Percentiles rank a stretch among this genome's conserved stretches.
phyloP scores from a whole-genome alignment of 2,329 filamentous ascomycete species.

The Colletotrichum viniferum region DNA sequence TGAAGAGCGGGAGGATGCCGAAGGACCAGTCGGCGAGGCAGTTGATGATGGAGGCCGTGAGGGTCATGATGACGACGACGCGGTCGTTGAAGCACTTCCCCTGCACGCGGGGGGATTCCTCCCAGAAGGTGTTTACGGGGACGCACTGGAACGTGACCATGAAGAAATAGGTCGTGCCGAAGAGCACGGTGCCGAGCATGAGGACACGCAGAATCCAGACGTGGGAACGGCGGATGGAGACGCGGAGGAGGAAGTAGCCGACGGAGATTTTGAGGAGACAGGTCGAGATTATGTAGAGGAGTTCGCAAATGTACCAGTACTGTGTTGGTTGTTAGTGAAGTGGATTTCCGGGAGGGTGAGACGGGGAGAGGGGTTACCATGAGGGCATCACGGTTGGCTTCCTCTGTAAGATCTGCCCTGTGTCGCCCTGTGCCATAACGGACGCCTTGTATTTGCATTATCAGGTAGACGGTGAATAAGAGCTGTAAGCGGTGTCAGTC shows the following conservation, averaged over 20 bases:
- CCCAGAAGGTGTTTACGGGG: slow-evolving; percentile 44
- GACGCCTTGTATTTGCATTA: slow-evolving; percentile 29
- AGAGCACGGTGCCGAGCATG: slow-evolving; percentile 38
- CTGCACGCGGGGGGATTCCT: slow-evolving; percentile 25
- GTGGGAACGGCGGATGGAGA: slow-evolving; percentile 37
- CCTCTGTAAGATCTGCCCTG: slow-evolving; percentile 19
- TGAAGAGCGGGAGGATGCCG: slow-evolving; percentile 41
- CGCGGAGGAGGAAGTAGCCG: slow-evolving; percentile 45
- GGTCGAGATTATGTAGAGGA: slow-evolving; percentile 41
- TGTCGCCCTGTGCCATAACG: slow-evolving; percentile 31
- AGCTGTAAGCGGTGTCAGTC: slow-evolving; percentile 17
- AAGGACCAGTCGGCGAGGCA: slow-evolving; percentile 44
- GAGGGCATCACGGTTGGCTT: slow-evolving; percentile 30
- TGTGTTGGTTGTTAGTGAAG: slow-evolving; percentile 9
- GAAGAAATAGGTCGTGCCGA: slow-evolving; percentile 45
- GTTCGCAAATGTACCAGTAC: slow-evolving; percentile 46
- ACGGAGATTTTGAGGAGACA: slow-evolving; percentile 43
- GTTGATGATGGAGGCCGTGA: slow-evolving; percentile 41
- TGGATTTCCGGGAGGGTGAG: neutral
- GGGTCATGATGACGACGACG: slow-evolving; percentile 34
- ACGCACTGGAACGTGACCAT: slow-evolving; percentile 44
- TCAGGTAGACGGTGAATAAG: slow-evolving; percentile 28
- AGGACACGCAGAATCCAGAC: slow-evolving; percentile 38
- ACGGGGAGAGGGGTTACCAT: slow-evolving; percentile 25
- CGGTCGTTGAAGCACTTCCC: slow-evolving; percentile 35